phyloP scores from a whole-genome alignment of 768 basidiomycete genomes.

The Clitopilus hobsonii region DNA sequence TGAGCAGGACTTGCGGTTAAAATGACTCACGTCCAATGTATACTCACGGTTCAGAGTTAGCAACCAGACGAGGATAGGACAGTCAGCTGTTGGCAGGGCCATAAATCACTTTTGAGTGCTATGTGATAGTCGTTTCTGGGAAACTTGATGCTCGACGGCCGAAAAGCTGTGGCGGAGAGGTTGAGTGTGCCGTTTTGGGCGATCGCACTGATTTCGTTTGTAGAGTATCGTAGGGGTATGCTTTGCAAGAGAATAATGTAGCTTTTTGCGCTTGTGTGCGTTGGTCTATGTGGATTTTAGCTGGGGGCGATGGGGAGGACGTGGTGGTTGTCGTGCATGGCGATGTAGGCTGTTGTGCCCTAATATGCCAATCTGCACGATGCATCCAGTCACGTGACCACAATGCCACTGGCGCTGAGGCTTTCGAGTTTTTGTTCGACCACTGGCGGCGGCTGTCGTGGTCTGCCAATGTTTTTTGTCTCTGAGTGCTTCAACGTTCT shows the following conservation, averaged over 20 bases:
- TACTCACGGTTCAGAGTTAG: slow-evolving; percentile 73
- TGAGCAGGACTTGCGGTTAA: neutral
- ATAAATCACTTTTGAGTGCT: neutral
- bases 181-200: neutral
- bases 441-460: no score
- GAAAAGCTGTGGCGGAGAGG: neutral
- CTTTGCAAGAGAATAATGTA: neutral
- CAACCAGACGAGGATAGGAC: slow-evolving; percentile 79
- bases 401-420: neutral
- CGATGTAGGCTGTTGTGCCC: neutral
- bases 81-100: slow-evolving; percentile 29
- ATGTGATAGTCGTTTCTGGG: neutral
- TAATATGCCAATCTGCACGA: neutral
- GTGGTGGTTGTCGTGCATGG: neutral
- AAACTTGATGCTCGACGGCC: neutral
- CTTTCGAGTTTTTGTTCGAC: neutral
- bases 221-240: neutral
- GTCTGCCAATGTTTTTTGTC: no score
- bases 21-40: slow-evolving; percentile 48
- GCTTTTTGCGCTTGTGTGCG: neutral
- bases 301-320: neutral
- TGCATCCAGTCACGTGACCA: neutral
- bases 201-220: neutral
- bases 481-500: no score
- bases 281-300: neutral